These are phyloP conservation scores for Akanthomyces uredinophilus DNA, from an alignment of 2,329 filamentous ascomycete genomes.

Conservation along the genomic window DNA sequence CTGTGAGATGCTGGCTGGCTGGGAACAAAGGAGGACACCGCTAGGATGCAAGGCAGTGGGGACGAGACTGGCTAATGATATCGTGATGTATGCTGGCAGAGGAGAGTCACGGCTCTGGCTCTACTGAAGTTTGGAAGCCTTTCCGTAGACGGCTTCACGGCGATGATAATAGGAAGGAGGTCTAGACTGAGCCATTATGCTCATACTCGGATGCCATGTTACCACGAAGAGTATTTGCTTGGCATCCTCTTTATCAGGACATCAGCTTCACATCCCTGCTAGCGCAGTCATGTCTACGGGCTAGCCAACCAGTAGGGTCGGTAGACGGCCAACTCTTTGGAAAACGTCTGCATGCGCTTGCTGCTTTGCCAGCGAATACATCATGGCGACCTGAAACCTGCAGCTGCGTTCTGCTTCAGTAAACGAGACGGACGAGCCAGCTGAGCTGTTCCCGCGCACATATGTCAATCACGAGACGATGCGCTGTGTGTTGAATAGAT, in stretches of 20 bases:
- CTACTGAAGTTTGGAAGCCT: not conserved
- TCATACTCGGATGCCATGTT: not conserved
- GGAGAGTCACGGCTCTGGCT: too few relatives aligned
- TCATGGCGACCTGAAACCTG: not conserved
- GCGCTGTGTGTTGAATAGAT: not conserved
- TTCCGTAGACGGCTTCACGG: not conserved
- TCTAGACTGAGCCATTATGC: not conserved
- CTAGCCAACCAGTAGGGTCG: not conserved
- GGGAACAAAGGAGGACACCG: not conserved
- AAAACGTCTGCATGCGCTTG: too few relatives aligned
- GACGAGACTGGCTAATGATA: not conserved
- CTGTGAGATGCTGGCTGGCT: not conserved
- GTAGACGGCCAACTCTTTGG: not conserved
- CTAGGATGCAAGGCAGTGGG: not conserved
- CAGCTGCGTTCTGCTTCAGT: not conserved
- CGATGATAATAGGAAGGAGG: not conserved
- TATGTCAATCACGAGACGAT: not conserved
- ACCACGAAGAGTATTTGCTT: not conserved
- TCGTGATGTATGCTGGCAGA: not conserved
- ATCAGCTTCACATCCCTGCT: not conserved
- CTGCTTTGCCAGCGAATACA: not conserved
- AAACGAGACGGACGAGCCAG: not conserved
- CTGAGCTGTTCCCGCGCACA: not conserved
- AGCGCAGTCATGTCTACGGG: not conserved
- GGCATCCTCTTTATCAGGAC: too few relatives aligned